Conservation (phyloP, 768 basidiomycete species). For the Tephrocybe sp. region DNA sequence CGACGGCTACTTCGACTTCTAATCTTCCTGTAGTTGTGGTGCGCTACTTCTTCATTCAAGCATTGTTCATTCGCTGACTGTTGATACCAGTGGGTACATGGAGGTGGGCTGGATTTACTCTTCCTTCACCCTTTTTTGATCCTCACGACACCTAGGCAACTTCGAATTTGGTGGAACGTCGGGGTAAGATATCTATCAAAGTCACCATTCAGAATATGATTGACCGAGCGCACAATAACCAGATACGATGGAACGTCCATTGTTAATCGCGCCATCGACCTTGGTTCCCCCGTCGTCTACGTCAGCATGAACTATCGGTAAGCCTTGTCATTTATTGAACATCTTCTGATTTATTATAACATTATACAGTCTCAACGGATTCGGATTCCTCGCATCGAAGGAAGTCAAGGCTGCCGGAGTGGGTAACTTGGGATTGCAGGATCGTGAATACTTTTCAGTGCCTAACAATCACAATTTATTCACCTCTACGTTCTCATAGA, state of each 20-base stretch:
- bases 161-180: constrained; percentile 23
- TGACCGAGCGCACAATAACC: not conserved
- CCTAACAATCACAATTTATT: not conserved
- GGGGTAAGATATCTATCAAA: constrained; percentile 34
- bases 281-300: constrained; percentile 47
- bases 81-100: constrained; percentile 45
- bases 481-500: constrained; percentile 28
- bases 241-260: constrained; percentile 43
- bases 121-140: not conserved
- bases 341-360: not conserved
- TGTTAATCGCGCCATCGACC: constrained; percentile 41
- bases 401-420: constrained; percentile 44
- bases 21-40: constrained; percentile 58
- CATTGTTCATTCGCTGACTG: not conserved
- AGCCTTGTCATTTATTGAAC: constrained; percentile 1
- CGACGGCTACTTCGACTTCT: constrained; percentile 33
- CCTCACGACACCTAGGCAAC: constrained; percentile 19
- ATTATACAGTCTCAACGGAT: constrained; percentile 19
- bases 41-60: constrained; percentile 16
- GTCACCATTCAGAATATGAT: not conserved
- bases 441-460: constrained; percentile 30
- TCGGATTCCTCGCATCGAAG: constrained; percentile 45
- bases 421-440: constrained; percentile 60
- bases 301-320: constrained; percentile 54
- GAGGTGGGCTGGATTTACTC: constrained; percentile 25